A percentile compares a stretch with the other conserved stretches of the same genome.
Conservation (phyloP, 1,284 basidiomycete species). For the Cronartium quercuum region DNA sequence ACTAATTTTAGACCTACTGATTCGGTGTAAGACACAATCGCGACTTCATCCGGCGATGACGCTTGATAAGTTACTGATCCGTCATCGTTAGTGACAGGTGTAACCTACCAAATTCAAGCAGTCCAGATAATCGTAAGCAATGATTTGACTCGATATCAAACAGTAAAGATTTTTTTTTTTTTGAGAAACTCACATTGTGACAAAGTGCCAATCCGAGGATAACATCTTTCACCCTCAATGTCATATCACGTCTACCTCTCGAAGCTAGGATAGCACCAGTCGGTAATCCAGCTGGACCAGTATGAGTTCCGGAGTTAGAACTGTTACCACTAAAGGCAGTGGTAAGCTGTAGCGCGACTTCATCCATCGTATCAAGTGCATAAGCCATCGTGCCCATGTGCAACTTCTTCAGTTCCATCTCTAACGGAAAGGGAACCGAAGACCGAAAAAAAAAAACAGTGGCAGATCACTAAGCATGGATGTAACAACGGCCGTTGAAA, state of each 20-base stretch:
- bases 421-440: conserved; percentile 51
- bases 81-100: conserved; percentile 88
- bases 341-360: conserved; percentile 80
- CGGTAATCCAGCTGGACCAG: conserved; percentile 35
- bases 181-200: conserved; percentile 67
- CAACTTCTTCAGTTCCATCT: conserved; percentile 98
- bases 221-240: conserved; percentile 85
- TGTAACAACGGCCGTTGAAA: not conserved
- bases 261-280: conserved; percentile 73
- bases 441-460: not conserved
- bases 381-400: conserved; percentile 99
- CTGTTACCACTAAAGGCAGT: conserved; percentile 57
- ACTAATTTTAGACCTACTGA: conserved; percentile 83
- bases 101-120: conserved; percentile 60
- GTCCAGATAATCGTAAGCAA: not conserved
- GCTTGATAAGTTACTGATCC: conserved; percentile 93
- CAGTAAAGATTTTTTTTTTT: not conserved
- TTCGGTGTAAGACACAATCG: conserved; percentile 97
- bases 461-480: not conserved
- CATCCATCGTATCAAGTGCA: conserved; percentile 94
- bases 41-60: conserved; percentile 96
- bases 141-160: not conserved
- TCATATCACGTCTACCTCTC: conserved; percentile 87
- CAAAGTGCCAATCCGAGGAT: conserved; percentile 89
- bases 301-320: not conserved